Conservation (phyloP, 2,329 filamentous ascomycete genomes). For the Verticillium longisporum region DNA sequence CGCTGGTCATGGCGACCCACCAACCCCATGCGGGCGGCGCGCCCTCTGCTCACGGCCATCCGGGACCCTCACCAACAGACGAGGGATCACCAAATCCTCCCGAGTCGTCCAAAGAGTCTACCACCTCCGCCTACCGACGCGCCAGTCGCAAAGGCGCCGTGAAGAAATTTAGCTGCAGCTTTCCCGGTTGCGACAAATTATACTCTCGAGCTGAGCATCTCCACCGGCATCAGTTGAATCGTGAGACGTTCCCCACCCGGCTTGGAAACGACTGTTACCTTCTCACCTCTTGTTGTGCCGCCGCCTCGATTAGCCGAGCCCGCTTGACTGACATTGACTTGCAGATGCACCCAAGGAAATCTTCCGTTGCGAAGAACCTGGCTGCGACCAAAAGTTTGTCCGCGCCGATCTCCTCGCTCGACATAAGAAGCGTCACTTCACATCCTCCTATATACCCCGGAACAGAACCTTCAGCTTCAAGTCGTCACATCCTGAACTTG, state of each 20-base stretch:
- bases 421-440: constrained; percentile 56
- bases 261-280: no score
- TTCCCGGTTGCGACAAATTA: constrained; percentile 68
- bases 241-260: constrained; percentile 22
- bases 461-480: constrained; percentile 44
- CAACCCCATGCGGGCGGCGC: not conserved
- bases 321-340: not conserved
- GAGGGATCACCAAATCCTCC: not conserved
- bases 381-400: constrained; percentile 71
- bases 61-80: not conserved
- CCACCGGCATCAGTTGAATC: constrained; percentile 75
- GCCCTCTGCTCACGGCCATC: not conserved
- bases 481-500: not conserved
- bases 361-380: constrained; percentile 67
- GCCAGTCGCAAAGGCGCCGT: constrained; percentile 44
- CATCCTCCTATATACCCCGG: constrained; percentile 42
- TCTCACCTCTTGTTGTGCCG: no score
- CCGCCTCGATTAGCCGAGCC: not conserved
- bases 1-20: constrained; percentile 1
- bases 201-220: constrained; percentile 78
- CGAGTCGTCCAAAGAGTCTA: not conserved
- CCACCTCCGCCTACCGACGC: constrained; percentile 34
- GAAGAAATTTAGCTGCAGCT: constrained; percentile 54
- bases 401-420: constrained; percentile 68
- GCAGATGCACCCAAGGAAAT: constrained; percentile 74